Base-by-base conservation (phyloP, 768 basidiomycete genomes). In the Leccinum longicurvipes region DNA sequence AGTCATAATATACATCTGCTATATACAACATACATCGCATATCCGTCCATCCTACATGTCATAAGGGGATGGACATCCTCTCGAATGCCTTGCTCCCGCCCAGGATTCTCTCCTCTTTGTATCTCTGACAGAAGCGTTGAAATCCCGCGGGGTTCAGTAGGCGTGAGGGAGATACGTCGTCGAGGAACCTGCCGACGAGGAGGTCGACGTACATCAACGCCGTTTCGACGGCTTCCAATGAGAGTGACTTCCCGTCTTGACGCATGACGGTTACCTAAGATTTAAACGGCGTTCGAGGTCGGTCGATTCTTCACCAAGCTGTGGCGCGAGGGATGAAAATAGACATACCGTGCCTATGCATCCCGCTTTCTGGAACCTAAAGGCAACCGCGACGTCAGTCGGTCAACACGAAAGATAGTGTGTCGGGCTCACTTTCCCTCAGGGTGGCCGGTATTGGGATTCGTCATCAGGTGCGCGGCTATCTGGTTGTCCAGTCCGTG, bases 201-300 rank as follows among this genome's bases (percentile, higher is more conserved):
- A 65, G 57, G 59, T 75, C 72, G 29, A 70, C 65, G 27, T 68
- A 74, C 68, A 72, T 71, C 63, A 72, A 65, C 32, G 56, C 61
- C 2, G 67, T 68, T 50, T 68, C 67, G 3, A 66, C 47, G 1
- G 63, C 67, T 47, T 68, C 67, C 2, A 61, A 59, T 23, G 67
- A 64, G 21, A 68, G 65, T 0, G 60, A 25, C 14, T 63, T 63
- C 41, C 58, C 56, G 36, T 68, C 67, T 58, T 60, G 61, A 32
- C 65, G 64, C 56, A 68, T 67, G 24, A 66, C 57, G 3, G 61
- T 68, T 42, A 68, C 67, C 67, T 68, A 45, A 6, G 15, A 42
- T 21, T 10, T 12, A 42, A 42, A 25, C 14, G 3, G 41, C 4
- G 0, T 50, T 51, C 41, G 14, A 48, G 7, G 29, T 11, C 23